Percentiles rank a stretch among this genome's conserved stretches.
Evolutionary conservation across 2,329 filamentous ascomycete genomes (phyloP).

Genomic region (Phaeomoniella chlamydospora): DNA sequence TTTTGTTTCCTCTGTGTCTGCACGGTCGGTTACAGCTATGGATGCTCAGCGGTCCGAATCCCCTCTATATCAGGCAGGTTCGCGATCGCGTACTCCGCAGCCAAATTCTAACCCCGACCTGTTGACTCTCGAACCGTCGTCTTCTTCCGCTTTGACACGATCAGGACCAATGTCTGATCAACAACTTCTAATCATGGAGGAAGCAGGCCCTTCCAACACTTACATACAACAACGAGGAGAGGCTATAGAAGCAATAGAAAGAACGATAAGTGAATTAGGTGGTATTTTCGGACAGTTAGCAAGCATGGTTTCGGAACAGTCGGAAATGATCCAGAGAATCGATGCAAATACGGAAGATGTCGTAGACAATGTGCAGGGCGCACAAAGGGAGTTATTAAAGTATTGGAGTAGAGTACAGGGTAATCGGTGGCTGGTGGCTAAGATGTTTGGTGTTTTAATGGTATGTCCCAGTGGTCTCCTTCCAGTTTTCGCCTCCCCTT

Average conservation of each 20-base stretch:
- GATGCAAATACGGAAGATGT: constrained; percentile 97
- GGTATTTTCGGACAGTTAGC: constrained; percentile 88
- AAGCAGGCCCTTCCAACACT: constrained; percentile 67
- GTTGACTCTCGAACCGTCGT: constrained; percentile 63
- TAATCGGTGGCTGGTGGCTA: constrained; percentile 88
- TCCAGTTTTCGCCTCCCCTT: background rate
- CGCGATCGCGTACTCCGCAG: constrained; percentile 47
- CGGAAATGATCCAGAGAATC: constrained; percentile 93
- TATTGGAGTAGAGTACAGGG: constrained; percentile 92
- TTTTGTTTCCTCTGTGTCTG: constrained; percentile 81
- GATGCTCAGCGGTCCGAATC: constrained; percentile 61
- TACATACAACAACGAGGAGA: constrained; percentile 92
- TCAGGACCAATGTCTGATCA: constrained; percentile 56
- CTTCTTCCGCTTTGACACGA: constrained; percentile 29
- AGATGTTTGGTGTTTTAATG: constrained; percentile 74
- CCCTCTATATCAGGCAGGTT: constrained; percentile 62
- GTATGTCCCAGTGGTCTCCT: constrained; percentile 14
- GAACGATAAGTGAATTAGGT: constrained; percentile 84
- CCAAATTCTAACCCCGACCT: constrained; percentile 49
- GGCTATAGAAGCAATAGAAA: constrained; percentile 92
- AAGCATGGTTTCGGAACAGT: constrained; percentile 93
- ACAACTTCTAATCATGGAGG: constrained; percentile 84
- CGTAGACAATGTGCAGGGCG: constrained; percentile 95
- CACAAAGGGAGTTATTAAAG: constrained; percentile 86
- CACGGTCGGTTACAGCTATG: constrained; percentile 51